Evolutionary conservation across 1,284 basidiomycete genomes (phyloP), one percentile per base, ranked within the genome.

Genomic region (Boletus semigastroideus): DNA sequence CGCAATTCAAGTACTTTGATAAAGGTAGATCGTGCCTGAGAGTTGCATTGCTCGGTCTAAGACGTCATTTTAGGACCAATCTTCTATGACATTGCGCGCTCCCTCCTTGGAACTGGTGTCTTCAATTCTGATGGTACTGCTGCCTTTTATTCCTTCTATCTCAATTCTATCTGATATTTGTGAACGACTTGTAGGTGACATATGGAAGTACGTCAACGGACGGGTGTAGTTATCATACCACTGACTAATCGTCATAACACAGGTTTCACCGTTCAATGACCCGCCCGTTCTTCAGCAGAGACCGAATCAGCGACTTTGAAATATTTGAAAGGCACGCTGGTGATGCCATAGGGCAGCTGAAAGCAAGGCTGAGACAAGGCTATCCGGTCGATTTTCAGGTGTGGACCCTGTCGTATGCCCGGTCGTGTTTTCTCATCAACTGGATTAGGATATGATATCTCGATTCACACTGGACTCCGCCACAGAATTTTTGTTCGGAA

Each of bases 251-350:
- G 13, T 8, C n/a, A n/a, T n/a, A 42, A 6, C 19, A 63, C 63
- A n/a, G 78, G 52, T 82, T 82, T 62, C 82, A 84, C 59, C 77
- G 82, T 14, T 34, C 74, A 2, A 82, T 83, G 63, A 79, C 80
- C 0, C 74, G 82, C 2, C 82, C 82, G 2, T 79, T 81, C 67
- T 83, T 84, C 63, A 74, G 66, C 13, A 73, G 73, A 13, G 79
- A 83, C 48, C 69, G 76, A 27, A 74, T 83, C 52, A 75, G 68
- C 45, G 74, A 84, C 59, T 82, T 82, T 52, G 77, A 82, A 5
- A 70, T 77, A 10, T 83, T 82, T 55, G 76, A 80, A 52, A 71
- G 69, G 3, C 76, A 80, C 48, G 67, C 77, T 1, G 71, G 75
- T 4, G 66, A 67, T 30, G 73, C 70, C 4, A 70, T 83, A 20